phyloP scores from a whole-genome alignment of 805 yeast species.

The Candida nanaspora region DNA sequence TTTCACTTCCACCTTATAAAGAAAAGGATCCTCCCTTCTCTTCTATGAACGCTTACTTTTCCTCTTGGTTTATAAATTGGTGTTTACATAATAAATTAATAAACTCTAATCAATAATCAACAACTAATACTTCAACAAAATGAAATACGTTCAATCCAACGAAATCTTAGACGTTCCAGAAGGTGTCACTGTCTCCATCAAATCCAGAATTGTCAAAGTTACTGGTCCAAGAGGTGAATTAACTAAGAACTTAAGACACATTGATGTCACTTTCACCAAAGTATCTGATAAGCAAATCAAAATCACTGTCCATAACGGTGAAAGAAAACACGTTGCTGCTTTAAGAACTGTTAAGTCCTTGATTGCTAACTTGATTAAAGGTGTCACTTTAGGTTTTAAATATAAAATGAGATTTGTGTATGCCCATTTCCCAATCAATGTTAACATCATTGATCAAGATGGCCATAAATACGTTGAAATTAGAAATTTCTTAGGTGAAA shows the following conservation, averaged over 20 bases:
- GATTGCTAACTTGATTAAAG: conserved; percentile 88
- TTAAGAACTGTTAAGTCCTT: conserved; percentile 97
- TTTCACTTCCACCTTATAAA: not conserved
- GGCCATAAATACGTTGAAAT: conserved; percentile 77
- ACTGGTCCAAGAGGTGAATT: conserved; percentile 97
- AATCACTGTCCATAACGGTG: conserved; percentile 96
- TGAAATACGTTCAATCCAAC: conserved; percentile 60
- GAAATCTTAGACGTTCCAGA: conserved; percentile 69
- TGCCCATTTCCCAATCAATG: conserved; percentile 99
- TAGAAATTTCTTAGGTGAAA: conserved; percentile 99
- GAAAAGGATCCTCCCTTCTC: not conserved
- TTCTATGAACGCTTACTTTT: not conserved
- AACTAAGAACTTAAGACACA: conserved; percentile 86
- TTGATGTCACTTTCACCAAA: conserved; percentile 89
- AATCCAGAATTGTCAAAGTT: conserved; percentile 84
- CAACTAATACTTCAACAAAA: conserved; percentile 13
- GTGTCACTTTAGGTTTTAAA: conserved; percentile 98
- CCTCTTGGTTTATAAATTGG: not conserved
- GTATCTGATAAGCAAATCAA: conserved; percentile 64
- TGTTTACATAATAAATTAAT: not conserved
- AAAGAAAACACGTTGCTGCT: conserved; percentile 99
- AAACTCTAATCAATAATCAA: too few relatives aligned
- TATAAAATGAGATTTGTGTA: conserved; percentile 99
- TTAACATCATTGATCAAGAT: conserved; percentile 79
- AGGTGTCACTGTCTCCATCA: conserved; percentile 86